Evolutionary conservation across 345 rosid species (phyloP).

Genomic region (Chamaenerion angustifolium): DNA sequence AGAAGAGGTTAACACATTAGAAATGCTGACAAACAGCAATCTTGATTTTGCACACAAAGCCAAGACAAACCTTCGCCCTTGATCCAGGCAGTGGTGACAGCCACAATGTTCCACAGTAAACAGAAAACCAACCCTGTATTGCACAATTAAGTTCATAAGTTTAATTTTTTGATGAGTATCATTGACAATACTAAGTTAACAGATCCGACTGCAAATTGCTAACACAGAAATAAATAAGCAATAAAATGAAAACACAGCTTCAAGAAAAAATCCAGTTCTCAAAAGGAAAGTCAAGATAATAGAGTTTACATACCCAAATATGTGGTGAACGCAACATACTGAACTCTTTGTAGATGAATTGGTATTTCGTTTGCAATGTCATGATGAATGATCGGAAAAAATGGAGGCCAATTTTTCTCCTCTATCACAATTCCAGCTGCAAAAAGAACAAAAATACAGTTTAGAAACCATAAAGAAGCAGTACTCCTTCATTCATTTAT

Average conservation of each 20-base stretch:
- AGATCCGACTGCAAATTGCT: not conserved
- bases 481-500: not conserved
- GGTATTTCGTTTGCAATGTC: conserved; percentile 93
- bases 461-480: not conserved
- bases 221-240: not conserved
- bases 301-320: conserved; percentile 48
- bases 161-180: not conserved
- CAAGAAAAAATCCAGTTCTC: no score
- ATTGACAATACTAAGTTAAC: not conserved
- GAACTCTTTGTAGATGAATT: conserved; percentile 68
- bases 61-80: conserved; percentile 65
- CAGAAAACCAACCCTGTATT: conserved; percentile 63
- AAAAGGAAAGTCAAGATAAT: not conserved
- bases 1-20: conserved; percentile 8
- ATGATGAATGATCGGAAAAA: conserved; percentile 88
- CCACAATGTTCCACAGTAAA: conserved; percentile 81
- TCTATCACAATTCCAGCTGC: conserved; percentile 91
- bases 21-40: not conserved
- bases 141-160: conserved; percentile 7
- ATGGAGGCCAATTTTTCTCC: conserved; percentile 94
- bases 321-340: conserved; percentile 85
- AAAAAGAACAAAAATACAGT: conserved; percentile 10
- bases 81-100: conserved; percentile 79
- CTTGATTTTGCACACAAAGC: not conserved
- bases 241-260: no score